Conservation (phyloP, 1,139 yeast species). For the Nakaseomyces kungkrabaensis region DNA sequence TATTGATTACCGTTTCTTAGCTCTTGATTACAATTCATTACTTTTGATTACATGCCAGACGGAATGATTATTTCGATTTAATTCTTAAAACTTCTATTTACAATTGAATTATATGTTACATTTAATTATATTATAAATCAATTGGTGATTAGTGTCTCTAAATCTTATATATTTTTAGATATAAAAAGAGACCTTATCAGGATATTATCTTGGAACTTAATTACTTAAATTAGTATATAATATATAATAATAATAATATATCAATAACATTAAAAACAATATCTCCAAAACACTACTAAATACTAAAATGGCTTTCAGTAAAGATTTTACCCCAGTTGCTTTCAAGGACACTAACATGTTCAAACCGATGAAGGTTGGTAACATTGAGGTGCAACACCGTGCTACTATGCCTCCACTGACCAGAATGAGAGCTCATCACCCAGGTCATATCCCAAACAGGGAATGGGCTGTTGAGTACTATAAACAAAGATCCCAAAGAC, state of each 20-base stretch:
- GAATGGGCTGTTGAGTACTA: slow-evolving; percentile 39
- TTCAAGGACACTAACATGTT: slow-evolving; percentile 32
- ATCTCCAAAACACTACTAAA: background rate
- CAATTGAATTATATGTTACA: too few relatives aligned
- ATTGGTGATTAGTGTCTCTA: too few relatives aligned
- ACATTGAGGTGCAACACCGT: slow-evolving; percentile 29
- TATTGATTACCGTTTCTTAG: too few relatives aligned
- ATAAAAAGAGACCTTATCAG: too few relatives aligned
- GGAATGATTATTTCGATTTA: too few relatives aligned
- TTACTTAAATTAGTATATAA: background rate
- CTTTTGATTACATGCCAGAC: too few relatives aligned
- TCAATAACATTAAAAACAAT: background rate
- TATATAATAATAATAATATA: background rate
- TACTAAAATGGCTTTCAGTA: slow-evolving; percentile 4
- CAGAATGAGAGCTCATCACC: slow-evolving; percentile 34
- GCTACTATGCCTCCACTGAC: slow-evolving; percentile 43
- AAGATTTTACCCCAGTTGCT: slow-evolving; percentile 13
- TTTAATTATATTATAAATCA: too few relatives aligned
- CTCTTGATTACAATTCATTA: too few relatives aligned
- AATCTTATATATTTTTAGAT: too few relatives aligned
- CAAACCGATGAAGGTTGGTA: slow-evolving; percentile 38
- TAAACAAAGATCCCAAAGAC: slow-evolving; percentile 39
- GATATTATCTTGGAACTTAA: too few relatives aligned
- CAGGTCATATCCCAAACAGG: slow-evolving; percentile 34
- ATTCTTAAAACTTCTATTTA: too few relatives aligned